Base-by-base conservation (phyloP, 352 stramenopile genomes). In the Phytophthora idaei region DNA sequence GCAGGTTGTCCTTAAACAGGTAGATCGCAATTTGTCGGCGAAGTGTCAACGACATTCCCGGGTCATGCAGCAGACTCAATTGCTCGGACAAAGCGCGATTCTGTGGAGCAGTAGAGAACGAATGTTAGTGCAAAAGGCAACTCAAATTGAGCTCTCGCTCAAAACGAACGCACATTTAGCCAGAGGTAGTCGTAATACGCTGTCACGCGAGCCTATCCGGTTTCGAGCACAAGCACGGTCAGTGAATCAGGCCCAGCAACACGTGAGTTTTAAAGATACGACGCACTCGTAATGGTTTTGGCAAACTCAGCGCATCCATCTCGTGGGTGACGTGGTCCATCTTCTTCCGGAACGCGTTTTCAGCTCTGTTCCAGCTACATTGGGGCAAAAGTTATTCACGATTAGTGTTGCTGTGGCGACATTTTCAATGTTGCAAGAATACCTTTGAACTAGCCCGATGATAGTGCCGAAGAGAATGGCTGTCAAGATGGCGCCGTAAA, bases 131-230 rank as follows among this genome's bases (percentile, higher is more conserved):
- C 31, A 50, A 50, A 31, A 34, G 14, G 0, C n/a, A 42, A 48
- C 10, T 11, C 14, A 32, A 15, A 4, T 1, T 41, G 14, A 9
- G 32, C 14, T 25, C 11, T 9, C 17, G 51, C 51, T 37, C 44
- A 60, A 37, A 12, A 45, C 32, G n/a, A 31, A 56, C 73, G 53
- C 57, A 83, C 76, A 59, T 90, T 90, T 1, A 90, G 47, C 81
- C 81, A 90, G n/a, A 90, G 64, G 48, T 89, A 90, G 59, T 90
- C 81, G 45, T 90, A 86, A 68, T 87, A 90, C n/a, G 79, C 79
- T 12, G 61, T 81, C 36, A 90, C 77, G 47, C 81, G 73, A 47
- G 71, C 51, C 70, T 83, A 56, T 2, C 15, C 31, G 6, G n/a
- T 58, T 37, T 27, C 3, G 11, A 56, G 4, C 14, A 48, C 12